phyloP scores from a whole-genome alignment of 139 green algal genomes.

The Closterium sp. region DNA sequence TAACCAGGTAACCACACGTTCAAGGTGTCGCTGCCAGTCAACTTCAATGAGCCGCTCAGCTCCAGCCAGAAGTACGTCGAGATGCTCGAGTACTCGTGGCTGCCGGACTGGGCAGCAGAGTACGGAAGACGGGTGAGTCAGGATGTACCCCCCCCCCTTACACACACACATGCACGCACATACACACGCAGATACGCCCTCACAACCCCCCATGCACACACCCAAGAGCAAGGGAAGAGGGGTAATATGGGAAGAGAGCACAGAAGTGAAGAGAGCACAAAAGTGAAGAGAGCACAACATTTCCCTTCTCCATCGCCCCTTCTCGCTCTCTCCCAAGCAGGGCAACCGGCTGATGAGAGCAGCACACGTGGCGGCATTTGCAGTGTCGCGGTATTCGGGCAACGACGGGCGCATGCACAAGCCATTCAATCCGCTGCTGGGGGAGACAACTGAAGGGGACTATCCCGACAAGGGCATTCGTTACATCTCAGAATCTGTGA shows the following conservation, averaged over 20 bases:
- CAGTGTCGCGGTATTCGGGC: conserved; percentile 64
- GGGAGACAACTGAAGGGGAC: conserved; percentile 74
- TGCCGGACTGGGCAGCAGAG: conserved; percentile 65
- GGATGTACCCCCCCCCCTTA: no score
- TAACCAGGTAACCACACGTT: no score
- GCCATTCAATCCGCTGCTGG: conserved; percentile 72
- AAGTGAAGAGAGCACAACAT: no score
- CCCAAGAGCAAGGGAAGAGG: no score
- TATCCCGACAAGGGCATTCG: conserved; percentile 59
- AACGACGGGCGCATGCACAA: conserved; percentile 48
- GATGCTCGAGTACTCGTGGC: conserved; percentile 79
- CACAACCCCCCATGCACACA: no score
- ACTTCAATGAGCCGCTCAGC: conserved; percentile 90
- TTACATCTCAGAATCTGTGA: conserved; percentile 50
- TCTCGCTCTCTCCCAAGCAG: neutral
- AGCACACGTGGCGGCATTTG: conserved; percentile 72
- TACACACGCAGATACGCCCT: no score
- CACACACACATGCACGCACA: no score
- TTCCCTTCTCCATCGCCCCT: neutral
- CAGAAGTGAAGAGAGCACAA: no score
- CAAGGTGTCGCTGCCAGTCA: no score
- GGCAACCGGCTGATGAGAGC: conserved; percentile 54
- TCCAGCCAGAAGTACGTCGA: conserved; percentile 78
- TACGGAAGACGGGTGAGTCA: conserved; percentile 32
- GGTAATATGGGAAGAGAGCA: no score